Evolutionary conservation across 495 filamentous ascomycete genomes (phyloP).

Genomic region (Xylaria sp.): DNA sequence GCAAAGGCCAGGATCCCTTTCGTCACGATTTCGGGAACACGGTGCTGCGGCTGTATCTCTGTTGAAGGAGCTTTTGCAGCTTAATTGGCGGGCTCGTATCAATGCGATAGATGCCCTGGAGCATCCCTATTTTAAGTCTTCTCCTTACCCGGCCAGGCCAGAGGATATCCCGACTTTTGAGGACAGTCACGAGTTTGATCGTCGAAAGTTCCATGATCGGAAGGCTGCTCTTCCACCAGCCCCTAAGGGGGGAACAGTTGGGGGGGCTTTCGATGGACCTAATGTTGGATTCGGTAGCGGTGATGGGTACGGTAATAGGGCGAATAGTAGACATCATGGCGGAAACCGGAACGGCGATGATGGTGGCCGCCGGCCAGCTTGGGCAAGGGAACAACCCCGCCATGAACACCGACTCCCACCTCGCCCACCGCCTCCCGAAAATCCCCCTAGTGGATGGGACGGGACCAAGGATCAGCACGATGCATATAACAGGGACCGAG

Average conservation of each 20-base stretch:
- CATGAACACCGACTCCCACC: conserved; percentile 55
- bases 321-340: conserved; percentile 46
- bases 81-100: conserved; percentile 86
- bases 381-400: conserved; percentile 46
- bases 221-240: conserved; percentile 83
- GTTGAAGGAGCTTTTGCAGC: conserved; percentile 79
- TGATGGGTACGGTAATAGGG: conserved; percentile 55
- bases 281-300: conserved; percentile 53
- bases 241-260: conserved; percentile 86
- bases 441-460: conserved; percentile 46
- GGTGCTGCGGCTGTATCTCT: conserved; percentile 75
- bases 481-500: conserved; percentile 41
- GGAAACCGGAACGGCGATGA: conserved; percentile 51
- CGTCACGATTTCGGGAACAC: conserved; percentile 74
- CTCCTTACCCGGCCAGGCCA: conserved; percentile 79
- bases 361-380: conserved; percentile 50
- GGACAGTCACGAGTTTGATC: conserved; percentile 94
- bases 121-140: conserved; percentile 86
- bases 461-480: conserved; percentile 48
- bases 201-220: conserved; percentile 83
- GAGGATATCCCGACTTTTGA: conserved; percentile 87
- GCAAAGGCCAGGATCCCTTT: conserved; percentile 68
- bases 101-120: conserved; percentile 95
- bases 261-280: conserved; percentile 68
- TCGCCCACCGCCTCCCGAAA: conserved; percentile 52